Conservation (phyloP, 2,329 filamentous ascomycete genomes). For the Nothopassalora personata region DNA sequence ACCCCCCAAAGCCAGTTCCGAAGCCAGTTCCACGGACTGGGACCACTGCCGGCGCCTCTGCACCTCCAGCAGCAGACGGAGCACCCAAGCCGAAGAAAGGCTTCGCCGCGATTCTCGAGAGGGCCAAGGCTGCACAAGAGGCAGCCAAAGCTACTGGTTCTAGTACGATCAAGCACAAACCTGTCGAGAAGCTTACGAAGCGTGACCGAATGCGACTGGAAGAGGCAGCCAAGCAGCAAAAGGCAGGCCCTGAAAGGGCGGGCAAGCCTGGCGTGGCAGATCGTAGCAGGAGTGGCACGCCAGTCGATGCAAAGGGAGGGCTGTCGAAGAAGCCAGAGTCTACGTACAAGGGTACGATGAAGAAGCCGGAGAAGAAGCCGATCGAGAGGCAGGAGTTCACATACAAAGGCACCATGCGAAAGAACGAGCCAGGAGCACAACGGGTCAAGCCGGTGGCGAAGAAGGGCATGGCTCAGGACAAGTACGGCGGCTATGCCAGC, state of each 20-base stretch:
- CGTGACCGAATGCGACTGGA: conserved; percentile 47
- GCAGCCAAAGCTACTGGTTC: conserved; percentile 53
- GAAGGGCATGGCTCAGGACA: conserved; percentile 31
- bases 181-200: conserved; percentile 58
- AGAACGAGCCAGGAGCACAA: conserved; percentile 33
- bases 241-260: conserved; percentile 29
- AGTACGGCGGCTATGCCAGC: conserved; percentile 37
- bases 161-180: conserved; percentile 70
- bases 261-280: conserved; percentile 21
- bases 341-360: conserved; percentile 34
- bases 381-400: conserved; percentile 22
- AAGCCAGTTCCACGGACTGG: conserved; percentile 2
- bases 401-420: conserved; percentile 45
- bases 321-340: conserved; percentile 25
- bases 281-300: conserved; percentile 27
- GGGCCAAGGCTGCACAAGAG: conserved; percentile 61
- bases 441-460: conserved; percentile 34
- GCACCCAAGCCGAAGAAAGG: conserved; percentile 55
- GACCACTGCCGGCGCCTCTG: conserved; percentile 5
- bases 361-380: conserved; percentile 34
- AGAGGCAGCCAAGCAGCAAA: conserved; percentile 42
- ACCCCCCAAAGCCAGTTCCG: conserved; percentile 9
- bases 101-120: conserved; percentile 68
- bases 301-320: conserved; percentile 17
- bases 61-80: conserved; percentile 17